These are phyloP conservation scores for Pulveroboletus ridleyi DNA, from an alignment of 1,284 basidiomycete species.

Conservation along the genomic window DNA sequence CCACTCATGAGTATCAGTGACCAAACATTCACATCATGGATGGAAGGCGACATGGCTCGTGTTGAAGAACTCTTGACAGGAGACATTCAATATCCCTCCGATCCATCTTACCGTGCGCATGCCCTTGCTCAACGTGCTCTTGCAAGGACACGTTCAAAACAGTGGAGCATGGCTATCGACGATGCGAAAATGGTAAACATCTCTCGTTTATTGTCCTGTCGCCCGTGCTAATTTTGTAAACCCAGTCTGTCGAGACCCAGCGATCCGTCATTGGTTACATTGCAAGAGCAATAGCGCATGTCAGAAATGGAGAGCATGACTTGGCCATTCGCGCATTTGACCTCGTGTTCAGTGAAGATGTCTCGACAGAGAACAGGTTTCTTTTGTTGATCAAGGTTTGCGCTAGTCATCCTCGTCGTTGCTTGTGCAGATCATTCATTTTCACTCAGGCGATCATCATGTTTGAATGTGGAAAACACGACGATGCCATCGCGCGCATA, in stretches of 20 bases:
- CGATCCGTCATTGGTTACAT: background rate
- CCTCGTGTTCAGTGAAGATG: no score
- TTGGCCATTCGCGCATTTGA: background rate
- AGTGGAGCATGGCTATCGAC: background rate
- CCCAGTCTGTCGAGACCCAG: background rate
- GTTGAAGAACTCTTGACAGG: slow-evolving; percentile 9
- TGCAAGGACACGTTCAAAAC: background rate
- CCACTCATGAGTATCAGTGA: slow-evolving; percentile 3
- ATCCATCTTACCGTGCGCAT: background rate
- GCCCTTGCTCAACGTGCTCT: slow-evolving; percentile 8
- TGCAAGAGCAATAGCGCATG: background rate
- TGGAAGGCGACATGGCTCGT: background rate
- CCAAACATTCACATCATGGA: background rate
- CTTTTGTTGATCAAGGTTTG: background rate
- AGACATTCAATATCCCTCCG: background rate
- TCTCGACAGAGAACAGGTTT: background rate
- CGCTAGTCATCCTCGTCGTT: background rate
- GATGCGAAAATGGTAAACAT: background rate
- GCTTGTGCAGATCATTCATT: background rate
- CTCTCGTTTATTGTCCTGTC: background rate
- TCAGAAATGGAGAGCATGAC: background rate
- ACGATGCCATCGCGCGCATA: slow-evolving; percentile 9
- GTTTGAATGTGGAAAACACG: slow-evolving; percentile 15
- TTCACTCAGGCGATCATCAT: slow-evolving; percentile 9
- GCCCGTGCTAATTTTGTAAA: no score